Conservation (phyloP, 768 basidiomycete genomes). For the Exsudoporus frostii region DNA sequence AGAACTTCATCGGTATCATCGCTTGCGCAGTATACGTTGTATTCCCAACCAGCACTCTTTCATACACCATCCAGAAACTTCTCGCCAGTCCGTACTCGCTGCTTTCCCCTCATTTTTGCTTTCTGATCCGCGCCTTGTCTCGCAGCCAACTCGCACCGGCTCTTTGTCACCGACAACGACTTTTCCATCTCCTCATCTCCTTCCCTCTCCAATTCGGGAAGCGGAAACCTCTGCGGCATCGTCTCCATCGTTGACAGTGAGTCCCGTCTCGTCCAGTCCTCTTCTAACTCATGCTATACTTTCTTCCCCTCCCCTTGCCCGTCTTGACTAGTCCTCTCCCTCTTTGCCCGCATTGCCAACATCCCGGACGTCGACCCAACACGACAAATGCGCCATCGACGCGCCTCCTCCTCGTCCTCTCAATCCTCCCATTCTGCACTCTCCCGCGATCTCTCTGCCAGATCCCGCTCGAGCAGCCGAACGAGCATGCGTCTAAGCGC, state of each 20-base stretch:
- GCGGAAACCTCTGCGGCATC: slow-evolving; percentile 60
- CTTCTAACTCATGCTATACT: neutral
- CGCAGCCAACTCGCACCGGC: slow-evolving; percentile 72
- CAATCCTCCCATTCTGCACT: slow-evolving; percentile 44
- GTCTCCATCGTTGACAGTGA: slow-evolving; percentile 80
- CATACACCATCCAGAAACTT: slow-evolving; percentile 75
- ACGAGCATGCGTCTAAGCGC: slow-evolving; percentile 35
- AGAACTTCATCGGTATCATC: neutral
- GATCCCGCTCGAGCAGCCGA: slow-evolving; percentile 44
- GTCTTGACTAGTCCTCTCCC: slow-evolving; percentile 56
- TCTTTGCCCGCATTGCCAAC: slow-evolving; percentile 74
- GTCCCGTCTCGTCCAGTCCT: slow-evolving; percentile 19
- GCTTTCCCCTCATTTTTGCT: neutral
- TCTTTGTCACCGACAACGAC: slow-evolving; percentile 70
- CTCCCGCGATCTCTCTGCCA: slow-evolving; percentile 32
- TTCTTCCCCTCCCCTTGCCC: neutral
- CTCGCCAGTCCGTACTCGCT: slow-evolving; percentile 62
- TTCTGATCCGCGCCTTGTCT: neutral
- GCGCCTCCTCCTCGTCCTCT: slow-evolving; percentile 71
- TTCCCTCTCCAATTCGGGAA: slow-evolving; percentile 34
- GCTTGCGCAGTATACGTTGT: slow-evolving; percentile 65
- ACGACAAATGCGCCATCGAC: slow-evolving; percentile 74
- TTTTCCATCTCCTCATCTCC: slow-evolving; percentile 49
- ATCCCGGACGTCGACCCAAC: slow-evolving; percentile 74
- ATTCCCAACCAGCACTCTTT: slow-evolving; percentile 56